phyloP scores from a whole-genome alignment of 768 basidiomycete genomes.

The Boletus subcaerulescens region DNA sequence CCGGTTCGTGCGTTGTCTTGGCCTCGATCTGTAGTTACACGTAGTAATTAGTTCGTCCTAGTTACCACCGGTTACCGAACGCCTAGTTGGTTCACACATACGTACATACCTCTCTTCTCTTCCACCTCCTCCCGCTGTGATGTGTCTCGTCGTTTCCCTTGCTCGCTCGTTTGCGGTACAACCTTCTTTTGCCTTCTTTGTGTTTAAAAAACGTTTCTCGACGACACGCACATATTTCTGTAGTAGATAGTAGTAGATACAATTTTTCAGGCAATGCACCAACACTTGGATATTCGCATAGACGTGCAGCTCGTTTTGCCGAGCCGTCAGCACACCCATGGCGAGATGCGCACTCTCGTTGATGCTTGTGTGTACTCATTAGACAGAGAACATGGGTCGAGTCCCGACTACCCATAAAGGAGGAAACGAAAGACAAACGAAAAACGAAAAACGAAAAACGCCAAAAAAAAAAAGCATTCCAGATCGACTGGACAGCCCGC shows the following conservation, averaged over 20 bases:
- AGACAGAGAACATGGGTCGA: too few species aligned
- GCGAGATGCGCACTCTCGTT: too few species aligned
- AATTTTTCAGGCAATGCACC: slow-evolving; percentile 24
- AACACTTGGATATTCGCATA: slow-evolving; percentile 17
- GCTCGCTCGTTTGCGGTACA: not conserved
- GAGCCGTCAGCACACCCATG: too few species aligned
- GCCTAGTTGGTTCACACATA: slow-evolving; percentile 28
- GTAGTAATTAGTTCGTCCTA: slow-evolving; percentile 25
- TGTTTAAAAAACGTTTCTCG: not conserved
- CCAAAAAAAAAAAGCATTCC: not conserved
- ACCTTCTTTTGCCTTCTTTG: not conserved
- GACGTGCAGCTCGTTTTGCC: too few species aligned
- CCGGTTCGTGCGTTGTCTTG: slow-evolving; percentile 23
- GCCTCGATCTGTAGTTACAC: slow-evolving; percentile 30
- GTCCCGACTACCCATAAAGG: not conserved
- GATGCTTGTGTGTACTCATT: too few species aligned
- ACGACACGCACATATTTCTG: slow-evolving; percentile 21
- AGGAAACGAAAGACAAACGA: not conserved
- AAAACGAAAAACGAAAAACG: not conserved
- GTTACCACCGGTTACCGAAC: slow-evolving; percentile 34
- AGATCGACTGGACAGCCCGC: too few species aligned
- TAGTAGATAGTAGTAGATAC: slow-evolving; percentile 41
- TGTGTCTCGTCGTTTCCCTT: too few species aligned
- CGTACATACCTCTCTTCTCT: slow-evolving; percentile 9
- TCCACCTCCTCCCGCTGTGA: not conserved